Evolutionary conservation across 176 grass and related monocot genomes (phyloP).

Genomic region (Avena eriantha): DNA sequence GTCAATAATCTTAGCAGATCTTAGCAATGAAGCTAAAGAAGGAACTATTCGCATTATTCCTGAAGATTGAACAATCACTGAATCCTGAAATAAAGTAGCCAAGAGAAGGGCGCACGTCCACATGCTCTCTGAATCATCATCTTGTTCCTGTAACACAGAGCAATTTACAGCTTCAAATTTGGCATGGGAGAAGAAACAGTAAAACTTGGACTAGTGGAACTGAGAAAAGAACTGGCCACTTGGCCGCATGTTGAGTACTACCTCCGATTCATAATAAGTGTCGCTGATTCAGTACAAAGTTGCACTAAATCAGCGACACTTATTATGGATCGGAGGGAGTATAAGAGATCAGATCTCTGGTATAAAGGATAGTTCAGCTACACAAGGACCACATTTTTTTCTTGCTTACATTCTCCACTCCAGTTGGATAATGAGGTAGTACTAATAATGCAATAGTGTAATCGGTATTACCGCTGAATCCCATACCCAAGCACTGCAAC

Average conservation of each 20-base stretch:
- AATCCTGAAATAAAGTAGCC: constrained; percentile 91
- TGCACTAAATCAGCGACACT: too few relatives aligned
- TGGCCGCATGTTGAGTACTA: background rate
- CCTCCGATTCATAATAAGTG: too few relatives aligned
- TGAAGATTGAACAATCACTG: constrained; percentile 78
- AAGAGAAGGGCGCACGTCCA: constrained; percentile 87
- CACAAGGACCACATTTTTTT: background rate
- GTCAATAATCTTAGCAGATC: constrained; percentile 70
- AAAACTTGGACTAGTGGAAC: constrained; percentile 21
- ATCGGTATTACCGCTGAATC: too few relatives aligned
- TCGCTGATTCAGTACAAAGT: too few relatives aligned
- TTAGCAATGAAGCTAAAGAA: constrained; percentile 81
- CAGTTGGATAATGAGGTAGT: background rate
- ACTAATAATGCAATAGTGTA: constrained; percentile 16
- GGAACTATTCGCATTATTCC: constrained; percentile 64
- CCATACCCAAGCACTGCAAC: too few relatives aligned
- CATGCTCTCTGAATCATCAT: constrained; percentile 73
- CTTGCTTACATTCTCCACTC: constrained; percentile 1
- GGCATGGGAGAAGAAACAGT: constrained; percentile 35
- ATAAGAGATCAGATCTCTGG: constrained; percentile 9
- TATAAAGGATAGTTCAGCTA: constrained; percentile 19
- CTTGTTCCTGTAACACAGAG: constrained; percentile 66
- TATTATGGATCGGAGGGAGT: too few relatives aligned
- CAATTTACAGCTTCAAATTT: constrained; percentile 39
- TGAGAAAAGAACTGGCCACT: constrained; percentile 31